A percentile compares a stretch with the other conserved stretches of the same genome.
Evolutionary conservation across 1,139 yeast genomes (phyloP).

Genomic region (Sugiyamaella grinbergsii): DNA sequence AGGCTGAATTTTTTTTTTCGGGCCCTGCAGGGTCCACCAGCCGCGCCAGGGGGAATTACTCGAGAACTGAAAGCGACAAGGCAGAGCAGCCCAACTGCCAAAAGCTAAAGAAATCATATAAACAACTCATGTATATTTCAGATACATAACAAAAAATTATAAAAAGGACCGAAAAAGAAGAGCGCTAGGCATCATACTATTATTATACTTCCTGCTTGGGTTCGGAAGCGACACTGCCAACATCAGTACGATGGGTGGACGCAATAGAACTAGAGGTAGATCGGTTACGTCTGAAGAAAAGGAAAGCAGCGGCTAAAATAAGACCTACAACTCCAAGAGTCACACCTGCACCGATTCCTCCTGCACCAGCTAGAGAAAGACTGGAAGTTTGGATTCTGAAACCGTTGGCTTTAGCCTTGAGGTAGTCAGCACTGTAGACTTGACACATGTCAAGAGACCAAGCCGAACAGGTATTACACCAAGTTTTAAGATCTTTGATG

Average conservation of each 20-base stretch:
- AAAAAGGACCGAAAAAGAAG: background rate
- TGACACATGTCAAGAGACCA: constrained; percentile 40
- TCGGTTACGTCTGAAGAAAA: background rate
- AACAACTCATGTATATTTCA: background rate
- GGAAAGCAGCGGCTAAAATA: constrained; percentile 24
- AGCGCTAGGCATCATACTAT: background rate
- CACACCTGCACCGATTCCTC: constrained; percentile 55
- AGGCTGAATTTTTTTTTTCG: constrained; percentile 8
- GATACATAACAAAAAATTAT: background rate
- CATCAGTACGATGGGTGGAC: constrained; percentile 2
- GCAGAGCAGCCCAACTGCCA: background rate
- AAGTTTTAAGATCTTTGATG: constrained; percentile 37
- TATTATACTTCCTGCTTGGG: constrained; percentile 11
- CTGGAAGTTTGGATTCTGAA: constrained; percentile 35
- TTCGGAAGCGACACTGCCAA: background rate
- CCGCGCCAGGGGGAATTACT: constrained; percentile 11
- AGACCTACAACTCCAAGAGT: constrained; percentile 46
- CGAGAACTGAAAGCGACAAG: too few relatives aligned
- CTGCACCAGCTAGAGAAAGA: constrained; percentile 47
- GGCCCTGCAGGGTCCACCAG: constrained; percentile 14
- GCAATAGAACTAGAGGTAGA: background rate
- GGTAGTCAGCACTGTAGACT: constrained; percentile 36
- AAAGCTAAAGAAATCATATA: background rate
- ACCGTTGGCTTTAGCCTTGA: constrained; percentile 31
- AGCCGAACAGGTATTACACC: constrained; percentile 47